Percentiles rank a stretch among this genome's conserved stretches.
Conservation (phyloP, 441 rosid genomes). For the Monsonia emarginata region DNA sequence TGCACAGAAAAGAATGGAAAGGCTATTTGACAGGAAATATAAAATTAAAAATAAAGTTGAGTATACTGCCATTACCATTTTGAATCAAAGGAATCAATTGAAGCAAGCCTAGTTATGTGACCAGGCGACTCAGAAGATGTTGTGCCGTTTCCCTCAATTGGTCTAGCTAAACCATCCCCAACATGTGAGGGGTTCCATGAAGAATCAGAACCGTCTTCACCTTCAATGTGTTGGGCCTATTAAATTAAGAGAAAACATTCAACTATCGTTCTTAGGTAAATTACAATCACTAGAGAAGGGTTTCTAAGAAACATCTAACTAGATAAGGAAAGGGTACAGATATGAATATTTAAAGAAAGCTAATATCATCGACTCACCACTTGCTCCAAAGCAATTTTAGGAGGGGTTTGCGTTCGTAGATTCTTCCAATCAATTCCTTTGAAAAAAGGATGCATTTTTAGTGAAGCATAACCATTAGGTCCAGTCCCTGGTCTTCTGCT, state of each 20-base stretch:
- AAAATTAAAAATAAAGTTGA: constrained; percentile 16
- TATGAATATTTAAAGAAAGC: not conserved
- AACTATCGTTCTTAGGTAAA: not conserved
- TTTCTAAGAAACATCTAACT: not conserved
- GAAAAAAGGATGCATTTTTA: constrained; percentile 88
- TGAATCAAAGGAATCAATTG: constrained; percentile 26
- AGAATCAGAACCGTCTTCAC: constrained; percentile 19
- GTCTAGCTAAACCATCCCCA: constrained; percentile 4
- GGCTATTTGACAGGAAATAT: constrained; percentile 8
- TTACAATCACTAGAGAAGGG: not conserved
- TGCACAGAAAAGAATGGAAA: not conserved
- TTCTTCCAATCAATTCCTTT: constrained; percentile 76
- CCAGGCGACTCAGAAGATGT: constrained; percentile 21
- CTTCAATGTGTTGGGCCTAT: constrained; percentile 16
- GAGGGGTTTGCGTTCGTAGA: constrained; percentile 62
- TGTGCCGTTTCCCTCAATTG: constrained; percentile 16
- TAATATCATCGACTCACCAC: constrained; percentile 26
- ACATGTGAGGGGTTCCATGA: not conserved
- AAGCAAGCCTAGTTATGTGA: constrained; percentile 26
- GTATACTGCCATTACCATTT: constrained; percentile 39
- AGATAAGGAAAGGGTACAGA: not conserved
- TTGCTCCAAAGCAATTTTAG: constrained; percentile 68
- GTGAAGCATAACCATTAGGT: constrained; percentile 63
- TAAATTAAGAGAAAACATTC: not conserved
- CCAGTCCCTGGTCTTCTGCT: constrained; percentile 91